Percentiles rank a stretch among this genome's conserved stretches.
These are phyloP conservation scores for Schizosaccharomyces osmophilus DNA, from an alignment of 805 yeast genomes.

Conservation along the genomic window DNA sequence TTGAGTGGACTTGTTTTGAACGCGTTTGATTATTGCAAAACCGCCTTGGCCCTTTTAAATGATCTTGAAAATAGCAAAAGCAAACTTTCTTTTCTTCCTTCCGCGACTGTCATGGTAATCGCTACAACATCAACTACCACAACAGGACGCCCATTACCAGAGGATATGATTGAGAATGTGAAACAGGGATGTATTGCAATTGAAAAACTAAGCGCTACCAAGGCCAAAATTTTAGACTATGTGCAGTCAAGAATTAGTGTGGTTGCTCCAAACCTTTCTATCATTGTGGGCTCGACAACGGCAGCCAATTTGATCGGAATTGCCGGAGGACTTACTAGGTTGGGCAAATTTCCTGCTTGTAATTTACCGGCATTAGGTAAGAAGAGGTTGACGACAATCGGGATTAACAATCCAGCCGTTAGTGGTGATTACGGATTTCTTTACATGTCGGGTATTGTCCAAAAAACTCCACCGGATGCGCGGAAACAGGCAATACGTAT, in stretches of 20 bases:
- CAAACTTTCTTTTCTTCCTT: conserved; percentile 19
- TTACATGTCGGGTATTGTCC: conserved; percentile 34
- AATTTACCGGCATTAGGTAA: conserved; percentile 61
- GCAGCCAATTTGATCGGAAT: conserved; percentile 50
- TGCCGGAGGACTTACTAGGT: conserved; percentile 40
- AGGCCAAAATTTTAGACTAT: conserved; percentile 24
- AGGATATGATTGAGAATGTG: conserved; percentile 18
- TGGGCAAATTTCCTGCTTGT: conserved; percentile 56
- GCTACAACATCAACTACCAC: conserved; percentile 47
- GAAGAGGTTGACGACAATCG: conserved; percentile 19
- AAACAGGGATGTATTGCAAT: conserved; percentile 25
- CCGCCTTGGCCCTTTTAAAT: conserved; percentile 28
- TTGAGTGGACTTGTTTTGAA: conserved; percentile 35
- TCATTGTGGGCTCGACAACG: conserved; percentile 43
- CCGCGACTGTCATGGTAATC: conserved; percentile 45
- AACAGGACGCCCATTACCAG: conserved; percentile 14
- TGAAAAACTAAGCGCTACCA: conserved; percentile 21
- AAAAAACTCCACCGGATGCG: conserved; percentile 30
- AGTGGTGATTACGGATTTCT: conserved; percentile 46
- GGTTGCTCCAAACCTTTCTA: conserved; percentile 61
- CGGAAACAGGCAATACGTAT: conserved; percentile 53
- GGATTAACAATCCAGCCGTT: conserved; percentile 16
- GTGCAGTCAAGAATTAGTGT: conserved; percentile 30
- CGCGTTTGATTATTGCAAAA: conserved; percentile 35
- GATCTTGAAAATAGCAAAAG: conserved; percentile 13